Evolutionary conservation across 2,329 filamentous ascomycete genomes (phyloP), one percentile per base, ranked within the genome.

Genomic region (Aureobasidium lini): DNA sequence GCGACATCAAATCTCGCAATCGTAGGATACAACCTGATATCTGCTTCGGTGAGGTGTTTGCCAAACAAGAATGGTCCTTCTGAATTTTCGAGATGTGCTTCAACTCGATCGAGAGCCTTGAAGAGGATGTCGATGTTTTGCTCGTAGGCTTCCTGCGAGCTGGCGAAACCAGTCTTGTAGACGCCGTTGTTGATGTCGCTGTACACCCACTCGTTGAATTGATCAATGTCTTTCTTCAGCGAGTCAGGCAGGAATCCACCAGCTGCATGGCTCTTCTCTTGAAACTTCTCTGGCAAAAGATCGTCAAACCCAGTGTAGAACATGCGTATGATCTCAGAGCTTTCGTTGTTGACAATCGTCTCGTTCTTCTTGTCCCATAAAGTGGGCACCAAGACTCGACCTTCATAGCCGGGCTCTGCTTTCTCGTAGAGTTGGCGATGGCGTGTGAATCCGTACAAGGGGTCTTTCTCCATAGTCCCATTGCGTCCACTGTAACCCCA

Each of bases 281-380:
- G 81, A 70, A 83, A 81, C 68, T 85, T 61, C 54, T 68, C 65
- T 1, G 73, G 72, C n/a, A 80, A 65, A 28, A 79, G 49, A 40
- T 75, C 69, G 60, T 97, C 86, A 70, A 97, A 97, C 72, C 84
- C 89, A 43, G 80, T 81, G 70, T 89, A 89, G 62, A 96, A 78
- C 89, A 96, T 95, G 70, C 92, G 86, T 71, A 96, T 85, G 71
- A 96, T 96, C 76, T 96, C 92, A 65, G 86, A 86, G 73, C 88
- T 90, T 80, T 96, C 92, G 66, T 96, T 96, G 82, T 82, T 94
- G 63, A 96, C 91, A 68, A 96, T 95, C 36, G 78, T 82, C 67
- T 85, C 81, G 56, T 78, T 75, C 76, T 87, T 85, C 75, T 84
- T 90, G 75, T 95, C 90, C 76, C 88, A 95, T 59, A 96, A 79